phyloP scores from a whole-genome alignment of 805 yeast species.

The Hanseniaspora jakobsenii region DNA sequence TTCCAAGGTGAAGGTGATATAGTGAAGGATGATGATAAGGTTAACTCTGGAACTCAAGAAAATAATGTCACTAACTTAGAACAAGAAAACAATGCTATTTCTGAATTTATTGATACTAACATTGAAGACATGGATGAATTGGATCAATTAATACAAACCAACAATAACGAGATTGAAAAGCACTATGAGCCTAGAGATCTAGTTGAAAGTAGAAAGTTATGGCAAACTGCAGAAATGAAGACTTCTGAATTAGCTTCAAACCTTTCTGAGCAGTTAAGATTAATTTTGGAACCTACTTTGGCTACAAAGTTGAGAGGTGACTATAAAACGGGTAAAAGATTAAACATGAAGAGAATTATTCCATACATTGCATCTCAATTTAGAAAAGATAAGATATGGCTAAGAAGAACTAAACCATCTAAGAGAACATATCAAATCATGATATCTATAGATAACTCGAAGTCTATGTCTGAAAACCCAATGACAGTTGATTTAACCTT shows the following conservation, averaged over 20 bases:
- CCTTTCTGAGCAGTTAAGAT: constrained; percentile 80
- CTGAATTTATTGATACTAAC: constrained; percentile 18
- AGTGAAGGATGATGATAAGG: constrained; percentile 31
- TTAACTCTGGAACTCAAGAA: constrained; percentile 38
- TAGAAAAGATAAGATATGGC: constrained; percentile 96
- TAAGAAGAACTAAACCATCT: constrained; percentile 92
- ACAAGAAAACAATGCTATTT: constrained; percentile 28
- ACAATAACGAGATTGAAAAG: constrained; percentile 23
- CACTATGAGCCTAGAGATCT: constrained; percentile 37
- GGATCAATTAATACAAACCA: constrained; percentile 28
- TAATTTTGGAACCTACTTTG: constrained; percentile 87
- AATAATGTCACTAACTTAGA: constrained; percentile 38
- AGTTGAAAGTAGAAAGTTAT: constrained; percentile 61
- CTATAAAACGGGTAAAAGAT: constrained; percentile 90
- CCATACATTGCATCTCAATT: constrained; percentile 96
- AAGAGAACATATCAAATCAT: constrained; percentile 94
- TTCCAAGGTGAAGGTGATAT: constrained; percentile 22
- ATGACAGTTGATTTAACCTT: constrained; percentile 82
- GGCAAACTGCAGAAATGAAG: constrained; percentile 74
- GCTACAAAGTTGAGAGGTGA: constrained; percentile 95
- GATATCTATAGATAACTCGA: constrained; percentile 95
- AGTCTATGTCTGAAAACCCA: constrained; percentile 84
- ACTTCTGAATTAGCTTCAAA: constrained; percentile 80
- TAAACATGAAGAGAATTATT: constrained; percentile 93
- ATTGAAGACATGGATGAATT: constrained; percentile 26